These are phyloP conservation scores for Mycena capillaripes DNA, from an alignment of 768 basidiomycete genomes.

Conservation along the genomic window DNA sequence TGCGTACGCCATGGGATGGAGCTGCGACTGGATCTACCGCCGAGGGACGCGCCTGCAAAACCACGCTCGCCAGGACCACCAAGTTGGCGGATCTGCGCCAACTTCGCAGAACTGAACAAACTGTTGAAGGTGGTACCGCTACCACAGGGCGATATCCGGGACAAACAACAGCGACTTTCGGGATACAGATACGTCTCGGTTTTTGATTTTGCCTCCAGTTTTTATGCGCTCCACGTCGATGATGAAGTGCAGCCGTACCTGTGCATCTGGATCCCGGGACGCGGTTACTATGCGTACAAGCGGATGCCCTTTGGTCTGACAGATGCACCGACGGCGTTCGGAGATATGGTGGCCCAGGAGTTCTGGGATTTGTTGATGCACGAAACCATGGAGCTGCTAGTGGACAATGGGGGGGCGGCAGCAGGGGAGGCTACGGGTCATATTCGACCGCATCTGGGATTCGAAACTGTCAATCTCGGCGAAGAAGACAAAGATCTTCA, in stretches of 20 bases:
- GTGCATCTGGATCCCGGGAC: slow-evolving; percentile 52
- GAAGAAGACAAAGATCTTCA: slow-evolving; percentile 50
- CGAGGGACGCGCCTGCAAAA: neutral
- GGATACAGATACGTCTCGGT: slow-evolving; percentile 51
- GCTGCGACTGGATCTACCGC: neutral
- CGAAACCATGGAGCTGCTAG: slow-evolving; percentile 47
- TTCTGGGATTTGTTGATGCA: slow-evolving; percentile 43
- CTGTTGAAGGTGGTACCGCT: slow-evolving; percentile 45
- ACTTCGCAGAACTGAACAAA: slow-evolving; percentile 51
- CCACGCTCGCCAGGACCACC: neutral
- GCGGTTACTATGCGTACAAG: slow-evolving; percentile 50
- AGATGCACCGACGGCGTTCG: slow-evolving; percentile 54
- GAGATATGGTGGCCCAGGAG: slow-evolving; percentile 40
- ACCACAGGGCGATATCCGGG: slow-evolving; percentile 53
- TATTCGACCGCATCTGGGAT: slow-evolving; percentile 46
- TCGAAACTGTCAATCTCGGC: slow-evolving; percentile 52
- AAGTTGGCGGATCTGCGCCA: slow-evolving; percentile 54
- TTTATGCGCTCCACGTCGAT: slow-evolving; percentile 42
- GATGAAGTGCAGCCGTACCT: slow-evolving; percentile 44
- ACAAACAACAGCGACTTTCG: slow-evolving; percentile 52
- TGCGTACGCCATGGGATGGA: neutral
- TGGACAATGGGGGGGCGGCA: slow-evolving; percentile 53
- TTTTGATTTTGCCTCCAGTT: slow-evolving; percentile 56
- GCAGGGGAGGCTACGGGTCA: slow-evolving; percentile 38
- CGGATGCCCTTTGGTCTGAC: slow-evolving; percentile 57